These are phyloP conservation scores for Physocladia obscura DNA, from an alignment of 192 early-diverging fungal genomes.

Conservation along the genomic window DNA sequence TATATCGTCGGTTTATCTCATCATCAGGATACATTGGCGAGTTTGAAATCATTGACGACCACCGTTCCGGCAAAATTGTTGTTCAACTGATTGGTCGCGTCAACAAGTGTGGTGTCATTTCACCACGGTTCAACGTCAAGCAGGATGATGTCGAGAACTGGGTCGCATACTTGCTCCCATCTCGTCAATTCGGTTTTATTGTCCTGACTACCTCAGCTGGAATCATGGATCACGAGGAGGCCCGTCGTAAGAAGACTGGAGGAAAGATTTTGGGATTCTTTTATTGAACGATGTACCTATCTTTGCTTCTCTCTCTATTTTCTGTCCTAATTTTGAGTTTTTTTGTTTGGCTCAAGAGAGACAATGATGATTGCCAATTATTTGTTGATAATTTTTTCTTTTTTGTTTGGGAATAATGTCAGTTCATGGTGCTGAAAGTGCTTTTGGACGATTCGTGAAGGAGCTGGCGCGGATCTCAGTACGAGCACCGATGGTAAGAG, in stretches of 20 bases:
- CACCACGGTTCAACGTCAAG: constrained; percentile 97
- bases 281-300: no score
- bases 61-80: constrained; percentile 96
- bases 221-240: constrained; percentile 99
- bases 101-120: constrained; percentile 99
- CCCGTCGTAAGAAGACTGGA: constrained; percentile 93
- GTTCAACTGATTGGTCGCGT: constrained; percentile 97
- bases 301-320: no score
- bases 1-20: no score
- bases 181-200: constrained; percentile 97
- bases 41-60: constrained; percentile 98
- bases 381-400: no score
- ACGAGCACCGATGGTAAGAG: constrained; percentile 3
- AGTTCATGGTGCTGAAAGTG: no score
- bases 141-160: constrained; percentile 92
- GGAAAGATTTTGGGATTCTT: constrained; percentile 69
- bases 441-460: constrained; percentile 1
- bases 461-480: constrained; percentile 8
- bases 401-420: no score
- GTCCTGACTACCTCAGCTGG: constrained; percentile 65
- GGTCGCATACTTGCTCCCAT: constrained; percentile 94
- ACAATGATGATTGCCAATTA: no score
- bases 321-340: no score
- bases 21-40: constrained; percentile 93
- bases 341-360: no score